phyloP scores from a whole-genome alignment of 345 rosid genomes.

The Arabidopsis thaliana region TAIR10.1 NC_003076.8:16371501-16372000 shows the following conservation, averaged over 20 bases:
- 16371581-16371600: slow-evolving; percentile 88
- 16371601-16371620: slow-evolving; percentile 75
- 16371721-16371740: slow-evolving; percentile 70
- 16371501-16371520: slow-evolving; percentile 53
- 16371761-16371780: slow-evolving; percentile 31
- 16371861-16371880: slow-evolving; percentile 49
- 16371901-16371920: slow-evolving; percentile 79
- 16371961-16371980: slow-evolving; percentile 45
- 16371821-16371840: slow-evolving; percentile 61
- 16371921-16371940: slow-evolving; percentile 53
- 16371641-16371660: slow-evolving; percentile 50
- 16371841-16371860: slow-evolving; percentile 48
- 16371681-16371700: slow-evolving; percentile 45
- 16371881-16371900: slow-evolving; percentile 40
- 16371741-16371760: slow-evolving; percentile 54
- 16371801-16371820: slow-evolving; percentile 48
- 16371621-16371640: slow-evolving; percentile 50
- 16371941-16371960: slow-evolving; percentile 72
- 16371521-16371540: neutral
- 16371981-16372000: slow-evolving; percentile 12
- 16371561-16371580: neutral
- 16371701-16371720: slow-evolving; percentile 67
- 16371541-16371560: neutral
- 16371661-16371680: slow-evolving; percentile 43
- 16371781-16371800: slow-evolving; percentile 36